These are phyloP conservation scores for Solanum chmielewskii DNA, from an alignment of 257 asterid species.

Conservation along the genomic window DNA sequence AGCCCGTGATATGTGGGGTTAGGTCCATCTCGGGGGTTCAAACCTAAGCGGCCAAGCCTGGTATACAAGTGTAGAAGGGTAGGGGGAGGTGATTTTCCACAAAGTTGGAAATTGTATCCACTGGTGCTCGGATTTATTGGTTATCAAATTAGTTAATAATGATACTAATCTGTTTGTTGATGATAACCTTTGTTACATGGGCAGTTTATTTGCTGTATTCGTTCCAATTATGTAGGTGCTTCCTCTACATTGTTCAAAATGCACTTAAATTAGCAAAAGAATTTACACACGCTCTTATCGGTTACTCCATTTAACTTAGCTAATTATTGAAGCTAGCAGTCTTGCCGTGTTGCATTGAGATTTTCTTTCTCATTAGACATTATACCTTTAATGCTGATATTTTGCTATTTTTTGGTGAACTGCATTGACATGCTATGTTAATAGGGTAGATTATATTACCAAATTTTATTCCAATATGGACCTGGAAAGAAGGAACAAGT, in stretches of 20 bases:
- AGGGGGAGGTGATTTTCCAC: not conserved
- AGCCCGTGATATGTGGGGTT: not conserved
- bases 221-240: not conserved
- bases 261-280: not conserved
- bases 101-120: not conserved
- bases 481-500: not conserved
- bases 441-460: not conserved
- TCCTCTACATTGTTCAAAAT: not conserved
- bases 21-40: not conserved
- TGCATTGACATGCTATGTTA: not conserved
- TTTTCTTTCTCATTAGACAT: not conserved
- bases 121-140: not conserved
- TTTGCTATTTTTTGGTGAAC: not conserved
- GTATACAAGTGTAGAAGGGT: not conserved
- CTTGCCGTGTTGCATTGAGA: not conserved
- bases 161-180: not conserved
- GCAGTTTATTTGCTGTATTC: not conserved
- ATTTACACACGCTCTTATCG: not conserved
- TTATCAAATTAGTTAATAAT: not conserved
- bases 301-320: not conserved
- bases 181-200: not conserved
- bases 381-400: not conserved
- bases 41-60: not conserved
- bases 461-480: not conserved
- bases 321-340: not conserved